Evolutionary conservation across 306 rosid genomes (phyloP), one percentile per base, ranked within the genome.

Genomic region (Cyamopsis tetragonoloba): DNA sequence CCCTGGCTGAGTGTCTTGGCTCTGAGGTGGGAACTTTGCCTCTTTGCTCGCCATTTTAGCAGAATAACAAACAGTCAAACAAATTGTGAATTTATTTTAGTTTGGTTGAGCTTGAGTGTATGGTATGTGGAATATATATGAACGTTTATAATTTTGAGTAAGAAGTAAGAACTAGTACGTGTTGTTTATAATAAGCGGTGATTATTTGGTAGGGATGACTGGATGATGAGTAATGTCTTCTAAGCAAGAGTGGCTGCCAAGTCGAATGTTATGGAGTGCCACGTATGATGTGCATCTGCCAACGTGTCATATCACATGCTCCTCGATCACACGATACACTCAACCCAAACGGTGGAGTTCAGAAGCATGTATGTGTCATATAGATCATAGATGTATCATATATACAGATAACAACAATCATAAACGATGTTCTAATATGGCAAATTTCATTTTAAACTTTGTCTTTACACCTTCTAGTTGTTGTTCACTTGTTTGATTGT

Each of bases 1-100:
- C 2, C 91, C 91, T 2, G 88, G 88, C 18, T 80, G 86, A 46
- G 75, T 59, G 26, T 79, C 22, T 24, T 83, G 86, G 66, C 30
- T 73, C 64, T 83, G 91, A 13, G 88, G 81, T 19, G 86, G 86
- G 62, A 78, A 86, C 71, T 80, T 76, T 1, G 71, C 10, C 22
- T 74, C 69, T n/a, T 49, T 7, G 28, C 58, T 39, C 8, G 79
- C 75, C 87, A 82, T 80, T 53, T 70, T 51, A 57, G 73, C 74
- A 54, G 69, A 20, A 54, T 50, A 23, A 35, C 3, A 19, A 6
- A 30, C 17, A 30, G 59, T n/a, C n/a, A n/a, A n/a, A n/a, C n/a
- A n/a, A n/a, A 5, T 14, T 41, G 42, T 7, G 62, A 51, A 35
- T 22, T n/a, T 15, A 14, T 5, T 38, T 8, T 51, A 0, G 20